Evolutionary conservation across 495 filamentous ascomycete species (phyloP).

Genomic region (Aspergillus sparsus): DNA sequence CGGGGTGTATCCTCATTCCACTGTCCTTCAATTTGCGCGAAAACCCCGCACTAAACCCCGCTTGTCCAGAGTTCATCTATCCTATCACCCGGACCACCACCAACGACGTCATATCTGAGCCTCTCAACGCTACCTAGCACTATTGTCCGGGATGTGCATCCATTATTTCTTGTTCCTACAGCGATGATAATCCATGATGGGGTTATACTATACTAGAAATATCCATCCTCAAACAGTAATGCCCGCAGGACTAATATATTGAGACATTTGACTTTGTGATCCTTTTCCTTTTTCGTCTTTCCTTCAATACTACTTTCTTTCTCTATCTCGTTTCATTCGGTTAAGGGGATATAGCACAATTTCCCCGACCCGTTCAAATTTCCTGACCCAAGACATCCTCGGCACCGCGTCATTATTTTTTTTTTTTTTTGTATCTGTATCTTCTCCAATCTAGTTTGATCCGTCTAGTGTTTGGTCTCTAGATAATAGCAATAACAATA

Average conservation of each 20-base stretch:
- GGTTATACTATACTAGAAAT: too few species aligned
- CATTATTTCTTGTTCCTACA: neutral
- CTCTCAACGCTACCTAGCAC: constrained; percentile 1
- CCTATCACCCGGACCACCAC: neutral
- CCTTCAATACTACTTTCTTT: too few species aligned
- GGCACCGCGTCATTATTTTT: constrained; percentile 1
- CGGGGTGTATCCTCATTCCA: neutral
- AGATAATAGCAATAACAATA: neutral
- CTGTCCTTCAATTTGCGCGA: neutral
- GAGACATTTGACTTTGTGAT: neutral
- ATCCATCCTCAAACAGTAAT: neutral
- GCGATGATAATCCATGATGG: neutral
- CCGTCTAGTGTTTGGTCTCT: constrained; percentile 1
- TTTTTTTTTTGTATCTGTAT: neutral
- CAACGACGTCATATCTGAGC: constrained; percentile 7
- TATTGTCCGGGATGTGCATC: neutral
- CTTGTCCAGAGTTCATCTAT: neutral
- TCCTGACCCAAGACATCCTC: neutral
- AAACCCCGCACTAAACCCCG: constrained; percentile 7
- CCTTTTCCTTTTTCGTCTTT: neutral
- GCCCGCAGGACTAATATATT: neutral
- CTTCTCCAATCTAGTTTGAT: neutral
- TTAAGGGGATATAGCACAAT: neutral
- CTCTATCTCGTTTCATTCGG: neutral
- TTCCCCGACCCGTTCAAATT: neutral